Conservation (phyloP, 2,329 filamentous ascomycete genomes). For the Ilyonectria robusta region DNA sequence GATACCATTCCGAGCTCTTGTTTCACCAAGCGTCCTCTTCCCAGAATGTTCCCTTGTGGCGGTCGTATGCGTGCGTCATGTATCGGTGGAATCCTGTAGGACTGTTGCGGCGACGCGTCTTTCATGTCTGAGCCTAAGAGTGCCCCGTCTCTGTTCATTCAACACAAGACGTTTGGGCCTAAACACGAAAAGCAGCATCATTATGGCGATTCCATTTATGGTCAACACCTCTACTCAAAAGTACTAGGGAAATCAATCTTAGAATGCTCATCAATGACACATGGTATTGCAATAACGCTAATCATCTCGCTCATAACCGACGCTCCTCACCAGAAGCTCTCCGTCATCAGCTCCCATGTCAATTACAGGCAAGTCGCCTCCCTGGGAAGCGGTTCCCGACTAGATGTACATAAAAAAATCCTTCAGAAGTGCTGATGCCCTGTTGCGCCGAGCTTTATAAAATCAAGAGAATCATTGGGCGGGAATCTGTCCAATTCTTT, state of each 20-base stretch:
- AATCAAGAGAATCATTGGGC: slow-evolving; percentile 14
- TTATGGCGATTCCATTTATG: not conserved
- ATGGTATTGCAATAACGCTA: slow-evolving; percentile 3
- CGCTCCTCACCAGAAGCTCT: slow-evolving; percentile 7
- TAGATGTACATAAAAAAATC: slow-evolving; percentile 28
- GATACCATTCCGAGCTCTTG: not conserved
- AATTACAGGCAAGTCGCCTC: slow-evolving; percentile 12
- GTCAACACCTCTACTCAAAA: not conserved
- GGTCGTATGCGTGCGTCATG: not conserved
- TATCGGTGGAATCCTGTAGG: not conserved
- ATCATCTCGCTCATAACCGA: slow-evolving; percentile 17
- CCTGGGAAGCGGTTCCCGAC: slow-evolving; percentile 12
- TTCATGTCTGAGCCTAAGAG: not conserved
- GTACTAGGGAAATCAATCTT: too few species aligned
- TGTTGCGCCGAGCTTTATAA: slow-evolving; percentile 24
- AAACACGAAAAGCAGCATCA: not conserved
- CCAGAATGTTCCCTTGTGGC: not conserved
- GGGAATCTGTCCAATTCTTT: slow-evolving; percentile 8
- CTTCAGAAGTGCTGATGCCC: slow-evolving; percentile 15
- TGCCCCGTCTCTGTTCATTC: not conserved
- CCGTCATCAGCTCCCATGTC: not conserved
- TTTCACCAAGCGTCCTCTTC: not conserved
- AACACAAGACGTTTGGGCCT: not conserved
- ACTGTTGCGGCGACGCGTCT: not conserved
- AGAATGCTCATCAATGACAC: not conserved